A percentile compares a stretch with the other conserved stretches of the same genome.
phyloP scores from a whole-genome alignment of 192 early-diverging fungal genomes.

The Coemansia sp. region DNA sequence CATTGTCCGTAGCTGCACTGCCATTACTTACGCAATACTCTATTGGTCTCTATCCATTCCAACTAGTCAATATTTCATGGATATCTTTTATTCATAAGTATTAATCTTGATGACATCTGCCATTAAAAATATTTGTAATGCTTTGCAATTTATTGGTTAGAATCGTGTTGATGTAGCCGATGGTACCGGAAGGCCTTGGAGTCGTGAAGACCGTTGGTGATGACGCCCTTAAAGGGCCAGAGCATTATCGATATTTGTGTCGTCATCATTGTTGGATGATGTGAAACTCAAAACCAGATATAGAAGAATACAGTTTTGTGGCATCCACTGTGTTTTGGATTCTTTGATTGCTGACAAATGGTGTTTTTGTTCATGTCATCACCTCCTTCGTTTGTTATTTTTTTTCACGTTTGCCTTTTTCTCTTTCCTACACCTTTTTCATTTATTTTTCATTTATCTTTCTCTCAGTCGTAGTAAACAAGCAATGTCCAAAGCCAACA shows the following conservation, averaged over 20 bases:
- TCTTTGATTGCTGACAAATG: too few species aligned
- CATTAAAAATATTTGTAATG: background rate
- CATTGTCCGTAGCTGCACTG: conserved; percentile 6
- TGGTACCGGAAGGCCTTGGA: too few species aligned
- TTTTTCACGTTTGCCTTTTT: background rate
- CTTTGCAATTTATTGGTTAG: background rate
- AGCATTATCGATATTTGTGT: too few species aligned
- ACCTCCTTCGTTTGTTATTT: background rate
- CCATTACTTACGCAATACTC: conserved; percentile 6
- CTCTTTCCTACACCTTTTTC: background rate
- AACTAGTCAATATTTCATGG: conserved; percentile 8
- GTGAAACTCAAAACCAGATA: too few species aligned
- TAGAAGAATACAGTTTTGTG: too few species aligned
- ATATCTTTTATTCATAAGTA: background rate
- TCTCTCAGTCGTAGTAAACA: background rate
- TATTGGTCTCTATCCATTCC: conserved; percentile 8
- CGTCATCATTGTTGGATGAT: too few species aligned
- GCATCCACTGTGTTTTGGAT: too few species aligned
- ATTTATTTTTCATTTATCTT: background rate
- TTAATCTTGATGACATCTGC: background rate
- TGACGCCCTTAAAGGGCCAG: too few species aligned
- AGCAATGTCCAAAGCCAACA: conserved; percentile 4
- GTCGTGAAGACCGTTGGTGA: too few species aligned
- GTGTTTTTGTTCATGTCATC: too few species aligned
- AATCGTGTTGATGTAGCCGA: background rate